A percentile compares a stretch with the other conserved stretches of the same genome.
Evolutionary conservation across 495 filamentous ascomycete genomes (phyloP).

Genomic region (Aspergillus leporis): DNA sequence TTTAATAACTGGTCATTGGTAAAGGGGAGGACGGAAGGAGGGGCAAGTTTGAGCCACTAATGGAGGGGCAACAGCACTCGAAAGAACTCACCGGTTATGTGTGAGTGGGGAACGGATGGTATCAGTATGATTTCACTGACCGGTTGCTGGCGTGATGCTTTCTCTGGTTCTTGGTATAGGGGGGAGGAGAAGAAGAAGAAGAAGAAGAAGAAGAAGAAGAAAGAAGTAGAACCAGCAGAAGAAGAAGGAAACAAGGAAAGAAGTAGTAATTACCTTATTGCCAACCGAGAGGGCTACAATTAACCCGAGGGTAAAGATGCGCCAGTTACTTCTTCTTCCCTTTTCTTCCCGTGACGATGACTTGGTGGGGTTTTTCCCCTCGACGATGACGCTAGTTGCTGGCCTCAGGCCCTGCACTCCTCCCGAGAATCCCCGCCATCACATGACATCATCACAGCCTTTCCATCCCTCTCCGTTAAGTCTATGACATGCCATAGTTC

Average conservation of each 20-base stretch:
- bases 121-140: conserved; percentile 29
- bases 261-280: background rate
- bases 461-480: background rate
- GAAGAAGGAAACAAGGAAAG: conserved; percentile 9
- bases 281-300: background rate
- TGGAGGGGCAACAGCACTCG: conserved; percentile 14
- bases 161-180: background rate
- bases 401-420: conserved; percentile 18
- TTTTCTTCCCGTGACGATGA: conserved; percentile 11
- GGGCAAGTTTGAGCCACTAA: conserved; percentile 19
- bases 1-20: conserved; percentile 6
- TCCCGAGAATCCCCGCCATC: conserved; percentile 30
- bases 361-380: conserved; percentile 17
- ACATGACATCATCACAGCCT: conserved; percentile 30
- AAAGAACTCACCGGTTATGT: conserved; percentile 31
- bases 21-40: conserved; percentile 20
- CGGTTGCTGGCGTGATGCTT: conserved; percentile 12
- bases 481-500: background rate
- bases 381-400: conserved; percentile 18
- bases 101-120: conserved; percentile 29
- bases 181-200: conserved; percentile 1
- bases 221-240: conserved; percentile 13
- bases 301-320: conserved; percentile 28
- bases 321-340: background rate
- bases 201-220: conserved; percentile 11